A percentile compares a stretch with the other conserved stretches of the same genome.
These are phyloP conservation scores for Kondoa malvinella DNA, from an alignment of 768 basidiomycete genomes.

Conservation along the genomic window DNA sequence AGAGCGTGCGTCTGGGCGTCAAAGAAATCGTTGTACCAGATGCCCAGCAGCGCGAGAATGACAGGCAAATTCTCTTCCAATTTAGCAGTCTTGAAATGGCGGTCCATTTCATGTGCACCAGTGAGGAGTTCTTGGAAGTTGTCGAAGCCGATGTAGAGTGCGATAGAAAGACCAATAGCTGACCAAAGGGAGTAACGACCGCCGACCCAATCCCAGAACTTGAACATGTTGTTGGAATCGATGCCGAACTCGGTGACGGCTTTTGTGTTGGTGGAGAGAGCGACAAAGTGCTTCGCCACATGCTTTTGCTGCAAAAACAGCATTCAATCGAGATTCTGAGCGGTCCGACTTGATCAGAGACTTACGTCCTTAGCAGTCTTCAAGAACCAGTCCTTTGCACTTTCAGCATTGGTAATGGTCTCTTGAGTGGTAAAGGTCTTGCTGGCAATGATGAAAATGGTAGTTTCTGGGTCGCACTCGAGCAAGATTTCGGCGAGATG, in stretches of 20 bases:
- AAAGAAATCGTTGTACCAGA: slow-evolving; percentile 99
- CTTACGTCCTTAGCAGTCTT: slow-evolving; percentile 51
- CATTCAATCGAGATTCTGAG: too few relatives aligned
- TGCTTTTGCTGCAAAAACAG: slow-evolving; percentile 48
- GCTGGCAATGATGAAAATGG: slow-evolving; percentile 92
- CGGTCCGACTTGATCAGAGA: slow-evolving; percentile 12
- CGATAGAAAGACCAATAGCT: slow-evolving; percentile 90
- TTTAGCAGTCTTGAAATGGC: slow-evolving; percentile 77
- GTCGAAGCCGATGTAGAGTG: slow-evolving; percentile 77
- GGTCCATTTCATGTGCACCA: slow-evolving; percentile 95
- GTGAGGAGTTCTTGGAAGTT: slow-evolving; percentile 77
- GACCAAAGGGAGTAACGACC: slow-evolving; percentile 97
- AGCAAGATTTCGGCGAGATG: slow-evolving; percentile 79
- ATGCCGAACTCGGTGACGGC: slow-evolving; percentile 91
- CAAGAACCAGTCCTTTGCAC: slow-evolving; percentile 89
- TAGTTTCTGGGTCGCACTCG: slow-evolving; percentile 70
- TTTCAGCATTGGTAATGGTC: slow-evolving; percentile 96
- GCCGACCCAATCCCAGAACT: slow-evolving; percentile 99
- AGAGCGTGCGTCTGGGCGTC: slow-evolving; percentile 87
- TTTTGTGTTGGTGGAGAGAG: slow-evolving; percentile 86
- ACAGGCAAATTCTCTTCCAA: slow-evolving; percentile 84
- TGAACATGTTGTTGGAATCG: slow-evolving; percentile 83
- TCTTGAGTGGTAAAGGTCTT: slow-evolving; percentile 99
- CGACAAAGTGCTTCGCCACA: slow-evolving; percentile 97
- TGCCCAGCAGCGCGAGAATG: slow-evolving; percentile 66